Conservation (phyloP, 2,329 filamentous ascomycete genomes). For the Colletotrichum lupini region DNA sequence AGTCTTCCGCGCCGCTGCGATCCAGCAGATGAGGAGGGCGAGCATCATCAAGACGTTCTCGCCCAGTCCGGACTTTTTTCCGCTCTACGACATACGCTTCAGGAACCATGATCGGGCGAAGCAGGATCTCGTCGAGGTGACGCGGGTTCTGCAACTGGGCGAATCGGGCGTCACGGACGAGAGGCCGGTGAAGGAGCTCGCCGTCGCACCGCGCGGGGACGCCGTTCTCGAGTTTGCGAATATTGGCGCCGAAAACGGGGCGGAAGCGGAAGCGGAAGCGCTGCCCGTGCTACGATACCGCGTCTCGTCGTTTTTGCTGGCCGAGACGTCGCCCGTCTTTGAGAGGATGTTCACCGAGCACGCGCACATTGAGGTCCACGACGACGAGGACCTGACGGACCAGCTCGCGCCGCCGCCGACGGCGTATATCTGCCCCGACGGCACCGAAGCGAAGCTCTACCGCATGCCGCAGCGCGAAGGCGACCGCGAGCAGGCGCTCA, state of each 20-base stretch:
- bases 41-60: slow-evolving; percentile 56
- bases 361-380: slow-evolving; percentile 41
- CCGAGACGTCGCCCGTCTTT: slow-evolving; percentile 64
- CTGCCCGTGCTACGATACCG: slow-evolving; percentile 59
- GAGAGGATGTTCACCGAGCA: slow-evolving; percentile 56
- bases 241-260: slow-evolving; percentile 38
- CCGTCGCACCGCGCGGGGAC: slow-evolving; percentile 58
- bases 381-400: slow-evolving; percentile 49
- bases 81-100: slow-evolving; percentile 59
- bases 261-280: slow-evolving; percentile 27
- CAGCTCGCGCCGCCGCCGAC: slow-evolving; percentile 50
- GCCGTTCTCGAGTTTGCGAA: slow-evolving; percentile 65
- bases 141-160: slow-evolving; percentile 51
- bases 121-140: slow-evolving; percentile 52
- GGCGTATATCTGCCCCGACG: slow-evolving; percentile 54
- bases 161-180: slow-evolving; percentile 54
- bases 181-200: slow-evolving; percentile 52
- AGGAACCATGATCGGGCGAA: slow-evolving; percentile 58
- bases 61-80: slow-evolving; percentile 55
- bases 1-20: slow-evolving; percentile 53
- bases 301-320: slow-evolving; percentile 61
- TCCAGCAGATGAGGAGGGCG: slow-evolving; percentile 58
- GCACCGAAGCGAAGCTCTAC: slow-evolving; percentile 57
- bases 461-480: slow-evolving; percentile 64
- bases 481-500: slow-evolving; percentile 53